Conservation (phyloP, 768 basidiomycete species). For the Boletus rubroflammeus region DNA sequence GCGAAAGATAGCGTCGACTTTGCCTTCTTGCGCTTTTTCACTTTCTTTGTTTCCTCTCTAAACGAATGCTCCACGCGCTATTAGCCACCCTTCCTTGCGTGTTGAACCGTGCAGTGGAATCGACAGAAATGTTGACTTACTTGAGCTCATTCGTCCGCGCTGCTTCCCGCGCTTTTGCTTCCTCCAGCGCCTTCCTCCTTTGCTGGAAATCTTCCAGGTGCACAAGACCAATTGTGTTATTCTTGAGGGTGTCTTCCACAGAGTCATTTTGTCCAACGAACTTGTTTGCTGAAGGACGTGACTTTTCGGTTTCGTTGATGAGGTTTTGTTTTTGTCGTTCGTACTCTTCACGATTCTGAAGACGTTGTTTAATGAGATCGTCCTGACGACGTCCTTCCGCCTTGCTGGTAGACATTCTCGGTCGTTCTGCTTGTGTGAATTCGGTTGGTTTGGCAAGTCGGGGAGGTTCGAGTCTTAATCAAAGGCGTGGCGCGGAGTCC, state of each 20-base stretch:
- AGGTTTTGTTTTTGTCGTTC: slow-evolving; percentile 78
- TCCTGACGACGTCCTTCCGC: slow-evolving; percentile 85
- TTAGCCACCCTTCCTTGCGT: slow-evolving; percentile 51
- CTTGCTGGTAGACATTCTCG: slow-evolving; percentile 67
- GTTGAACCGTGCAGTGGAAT: slow-evolving; percentile 1
- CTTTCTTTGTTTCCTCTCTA: slow-evolving; percentile 82
- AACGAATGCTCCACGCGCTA: slow-evolving; percentile 75
- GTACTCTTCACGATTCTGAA: slow-evolving; percentile 74
- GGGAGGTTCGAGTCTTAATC: neutral
- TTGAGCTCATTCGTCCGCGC: slow-evolving; percentile 80
- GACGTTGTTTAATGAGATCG: slow-evolving; percentile 79
- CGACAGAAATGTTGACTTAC: slow-evolving; percentile 51
- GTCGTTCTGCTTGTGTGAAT: slow-evolving; percentile 13
- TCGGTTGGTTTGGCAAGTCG: neutral
- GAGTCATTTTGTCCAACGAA: slow-evolving; percentile 95
- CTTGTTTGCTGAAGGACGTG: slow-evolving; percentile 79
- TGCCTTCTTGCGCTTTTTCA: slow-evolving; percentile 91
- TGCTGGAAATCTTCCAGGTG: slow-evolving; percentile 91
- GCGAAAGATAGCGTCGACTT: slow-evolving; percentile 92
- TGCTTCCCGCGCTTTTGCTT: slow-evolving; percentile 86
- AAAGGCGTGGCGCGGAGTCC: slow-evolving; percentile 24
- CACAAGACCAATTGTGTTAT: slow-evolving; percentile 89
- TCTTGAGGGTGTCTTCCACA: slow-evolving; percentile 89
- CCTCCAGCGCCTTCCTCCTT: slow-evolving; percentile 82
- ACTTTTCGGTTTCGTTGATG: slow-evolving; percentile 88